A percentile compares a stretch with the other conserved stretches of the same genome.
These are phyloP conservation scores for Leccinum fibrillosum DNA, from an alignment of 768 basidiomycete species.

Conservation along the genomic window DNA sequence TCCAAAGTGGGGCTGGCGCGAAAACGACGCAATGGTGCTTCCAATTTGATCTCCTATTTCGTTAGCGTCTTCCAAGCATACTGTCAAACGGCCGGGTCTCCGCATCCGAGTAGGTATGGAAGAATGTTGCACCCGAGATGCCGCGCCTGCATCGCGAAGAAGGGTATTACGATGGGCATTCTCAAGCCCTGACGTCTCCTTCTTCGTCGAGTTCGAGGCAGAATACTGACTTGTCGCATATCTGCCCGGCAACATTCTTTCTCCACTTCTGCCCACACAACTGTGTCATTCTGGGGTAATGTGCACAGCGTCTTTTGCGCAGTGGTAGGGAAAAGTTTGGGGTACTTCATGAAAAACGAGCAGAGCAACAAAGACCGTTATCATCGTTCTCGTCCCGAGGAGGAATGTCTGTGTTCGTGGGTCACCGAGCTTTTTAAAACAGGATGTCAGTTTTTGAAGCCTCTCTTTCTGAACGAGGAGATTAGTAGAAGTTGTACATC, in stretches of 20 bases:
- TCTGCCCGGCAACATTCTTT: conserved; percentile 10
- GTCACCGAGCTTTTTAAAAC: conserved; percentile 11
- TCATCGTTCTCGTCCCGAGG: conserved; percentile 15
- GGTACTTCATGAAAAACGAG: conserved; percentile 8
- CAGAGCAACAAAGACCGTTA: conserved; percentile 14
- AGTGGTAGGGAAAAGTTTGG: background rate
- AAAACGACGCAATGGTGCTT: no score
- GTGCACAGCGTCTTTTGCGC: conserved; percentile 10
- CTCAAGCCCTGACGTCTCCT: background rate
- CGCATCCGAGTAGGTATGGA: no score
- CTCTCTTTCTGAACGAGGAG: conserved; percentile 30
- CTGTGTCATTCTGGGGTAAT: conserved; percentile 20
- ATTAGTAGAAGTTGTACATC: conserved; percentile 29
- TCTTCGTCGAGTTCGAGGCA: conserved; percentile 3
- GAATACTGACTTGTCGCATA: conserved; percentile 7
- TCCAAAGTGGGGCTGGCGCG: no score
- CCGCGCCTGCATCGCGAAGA: conserved; percentile 15
- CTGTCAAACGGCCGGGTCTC: no score
- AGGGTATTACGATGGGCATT: conserved; percentile 12
- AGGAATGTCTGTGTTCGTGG: conserved; percentile 11
- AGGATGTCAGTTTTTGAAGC: conserved; percentile 20
- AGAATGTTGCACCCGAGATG: background rate
- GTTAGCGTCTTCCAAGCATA: no score
- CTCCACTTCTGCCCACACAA: conserved; percentile 22
- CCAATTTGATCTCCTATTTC: no score